Evolutionary conservation across 768 basidiomycete genomes (phyloP), one percentile per base, ranked within the genome.

Genomic region (Suillus sp.): DNA sequence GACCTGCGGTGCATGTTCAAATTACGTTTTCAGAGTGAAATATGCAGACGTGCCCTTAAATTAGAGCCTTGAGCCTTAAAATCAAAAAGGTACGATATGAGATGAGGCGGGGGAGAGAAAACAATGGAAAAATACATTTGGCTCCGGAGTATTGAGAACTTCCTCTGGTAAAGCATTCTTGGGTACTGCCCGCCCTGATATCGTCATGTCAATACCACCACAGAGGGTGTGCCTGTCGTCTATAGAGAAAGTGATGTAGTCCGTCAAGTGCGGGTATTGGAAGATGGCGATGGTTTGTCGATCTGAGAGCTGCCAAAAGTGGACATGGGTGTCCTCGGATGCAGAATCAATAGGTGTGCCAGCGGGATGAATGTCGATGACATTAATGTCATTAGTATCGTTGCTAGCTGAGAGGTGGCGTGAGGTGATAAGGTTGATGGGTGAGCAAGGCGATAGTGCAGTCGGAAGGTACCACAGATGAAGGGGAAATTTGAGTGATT

Each of bases 401-500:
- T n/a, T 2, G n/a, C 10, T 10, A 11, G 11, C n/a, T 5, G 43
- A 22, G 43, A 45, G 43, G 11, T n/a, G 45, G n/a, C 10, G 1
- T 22, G 9, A 86, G 63, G 93, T 91, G 13, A 91, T 82, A 22
- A 89, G 86, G 72, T 95, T 94, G 68, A 91, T 77, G 3, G 90
- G 90, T 11, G 82, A 75, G 16, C 79, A 81, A 40, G 85, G 82
- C 57, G 81, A 77, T 62, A 93, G 77, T 10, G 89, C 81, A 13
- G 81, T 78, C 2, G 90, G 86, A 45, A 88, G 90, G 71, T 93
- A 94, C 83, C 87, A 94, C 37, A 95, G 71, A 62, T 94, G 91
- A 18, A 95, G 82, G 3, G 93, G 93, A 72, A 93, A 94, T 30
- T 91, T 83, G 2, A 94, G 79, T 0, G 88, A 86, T 64, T 95